Base-by-base conservation (phyloP, 495 filamentous ascomycete genomes). In the Evernia prunastri region DNA sequence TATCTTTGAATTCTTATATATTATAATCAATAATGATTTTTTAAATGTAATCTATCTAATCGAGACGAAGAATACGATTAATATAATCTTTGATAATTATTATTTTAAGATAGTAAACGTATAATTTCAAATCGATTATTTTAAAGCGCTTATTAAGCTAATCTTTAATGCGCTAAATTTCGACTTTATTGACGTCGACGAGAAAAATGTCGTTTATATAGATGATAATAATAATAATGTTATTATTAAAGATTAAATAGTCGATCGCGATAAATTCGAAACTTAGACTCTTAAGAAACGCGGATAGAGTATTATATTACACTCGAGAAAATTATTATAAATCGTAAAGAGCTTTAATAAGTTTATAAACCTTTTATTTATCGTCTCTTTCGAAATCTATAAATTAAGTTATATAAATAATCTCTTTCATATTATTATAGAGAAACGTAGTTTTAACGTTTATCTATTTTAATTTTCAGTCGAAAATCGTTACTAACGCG, bases 361-460 rank as follows among this genome's bases (percentile, higher is more conserved):
- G 56, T 27, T 53, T 53, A 53, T 13, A 53, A 20, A 53, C 36
- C 36, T 39, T 53, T 2, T 29, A 6, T 8, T 53, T 53, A n/a
- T 9, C 27, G 9, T 13, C 27, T 8, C 8, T 53, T n/a, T 53
- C 47, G 15, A 53, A 53, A 8, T 13, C 47, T 1, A 13, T 53
- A 11, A 18, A n/a, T 13, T 53, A n/a, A 42, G n/a, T 42, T 20
- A 75, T 63, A 37, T 67, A 75, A 39, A 75, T 66, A 25, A 69
- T 61, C 20, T 74, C 15, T 10, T 66, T 27, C 0, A 72, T 49
- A 45, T 65, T 58, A 15, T 64, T 61, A 47, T 73, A 67, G 2
- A 75, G 63, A 58, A 73, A 75, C 0, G 72, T 70, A n/a, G 67
- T 72, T 51, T 69, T 71, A 13, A 75, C 65, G 51, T 76, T 70